Percentiles rank a stretch among this genome's conserved stretches.
These are phyloP conservation scores for Solanum chaucha DNA, from an alignment of 257 asterid species.

Conservation along the genomic window DNA sequence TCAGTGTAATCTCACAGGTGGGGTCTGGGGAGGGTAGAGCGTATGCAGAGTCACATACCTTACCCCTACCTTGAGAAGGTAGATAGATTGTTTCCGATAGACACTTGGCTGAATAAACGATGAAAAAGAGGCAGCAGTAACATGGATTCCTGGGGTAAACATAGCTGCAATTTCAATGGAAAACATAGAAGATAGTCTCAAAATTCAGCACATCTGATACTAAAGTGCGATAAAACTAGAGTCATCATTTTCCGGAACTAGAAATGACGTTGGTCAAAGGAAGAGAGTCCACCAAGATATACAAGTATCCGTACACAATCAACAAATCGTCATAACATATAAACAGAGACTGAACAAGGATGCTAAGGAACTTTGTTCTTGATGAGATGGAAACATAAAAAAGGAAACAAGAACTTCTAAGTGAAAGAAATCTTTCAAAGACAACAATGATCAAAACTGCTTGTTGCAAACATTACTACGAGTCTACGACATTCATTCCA, in stretches of 20 bases:
- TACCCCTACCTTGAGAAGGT: background rate
- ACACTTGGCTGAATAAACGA: background rate
- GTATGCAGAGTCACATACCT: background rate
- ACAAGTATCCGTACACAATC: background rate
- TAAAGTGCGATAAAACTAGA: background rate
- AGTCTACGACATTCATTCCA: background rate
- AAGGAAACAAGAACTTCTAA: background rate
- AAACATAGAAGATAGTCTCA: background rate
- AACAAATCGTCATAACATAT: background rate
- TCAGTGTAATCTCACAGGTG: background rate
- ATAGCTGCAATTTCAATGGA: background rate
- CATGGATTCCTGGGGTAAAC: background rate
- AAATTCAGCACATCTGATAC: background rate
- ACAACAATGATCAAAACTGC: background rate
- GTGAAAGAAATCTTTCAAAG: background rate
- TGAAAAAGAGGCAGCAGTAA: background rate
- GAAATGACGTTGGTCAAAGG: background rate
- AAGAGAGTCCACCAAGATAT: background rate
- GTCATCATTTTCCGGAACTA: background rate
- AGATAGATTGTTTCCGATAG: background rate
- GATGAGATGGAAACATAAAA: background rate
- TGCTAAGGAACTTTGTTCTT: background rate
- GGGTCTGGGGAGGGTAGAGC: background rate
- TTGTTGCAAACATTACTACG: background rate
- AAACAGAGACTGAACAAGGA: background rate